phyloP scores from a whole-genome alignment of 208 protist species.

The Trypanosoma congolense region DNA sequence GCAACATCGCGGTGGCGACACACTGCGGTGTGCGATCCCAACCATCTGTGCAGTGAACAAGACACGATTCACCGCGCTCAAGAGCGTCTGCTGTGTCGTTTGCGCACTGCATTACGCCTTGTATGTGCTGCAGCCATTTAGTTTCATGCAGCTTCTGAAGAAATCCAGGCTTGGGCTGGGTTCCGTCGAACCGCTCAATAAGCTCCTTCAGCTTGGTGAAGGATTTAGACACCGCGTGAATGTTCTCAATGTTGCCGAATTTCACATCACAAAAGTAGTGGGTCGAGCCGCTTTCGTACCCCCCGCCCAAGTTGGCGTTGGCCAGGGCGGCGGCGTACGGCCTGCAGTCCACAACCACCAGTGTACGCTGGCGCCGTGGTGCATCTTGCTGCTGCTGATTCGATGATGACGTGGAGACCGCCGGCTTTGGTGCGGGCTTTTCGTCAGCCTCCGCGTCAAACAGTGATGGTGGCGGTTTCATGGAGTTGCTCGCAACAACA shows the following conservation, averaged over 20 bases:
- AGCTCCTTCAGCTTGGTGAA: conserved; percentile 66
- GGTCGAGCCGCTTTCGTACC: conserved; percentile 76
- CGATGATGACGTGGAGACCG: not conserved
- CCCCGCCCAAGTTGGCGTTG: conserved; percentile 72
- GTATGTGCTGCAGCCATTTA: conserved; percentile 59
- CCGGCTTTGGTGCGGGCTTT: no score
- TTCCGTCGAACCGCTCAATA: conserved; percentile 45
- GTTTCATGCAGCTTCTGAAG: conserved; percentile 47
- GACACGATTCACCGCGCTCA: conserved; percentile 49
- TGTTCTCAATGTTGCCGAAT: conserved; percentile 90
- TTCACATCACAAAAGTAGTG: conserved; percentile 58
- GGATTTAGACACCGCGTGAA: conserved; percentile 62
- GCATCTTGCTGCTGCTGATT: conserved; percentile 5
- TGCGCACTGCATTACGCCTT: conserved; percentile 55
- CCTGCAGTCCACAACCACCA: conserved; percentile 78
- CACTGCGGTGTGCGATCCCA: conserved; percentile 95
- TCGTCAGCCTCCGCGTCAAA: conserved; percentile 21
- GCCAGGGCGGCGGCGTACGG: conserved; percentile 50
- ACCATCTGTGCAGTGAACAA: conserved; percentile 94
- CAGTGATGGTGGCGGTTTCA: conserved; percentile 16
- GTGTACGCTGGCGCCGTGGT: conserved; percentile 13
- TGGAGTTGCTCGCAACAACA: not conserved
- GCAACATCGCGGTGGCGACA: conserved; percentile 69
- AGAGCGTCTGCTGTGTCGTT: conserved; percentile 37
- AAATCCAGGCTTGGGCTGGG: conserved; percentile 44